A percentile compares a stretch with the other conserved stretches of the same genome.
These are phyloP conservation scores for Bacidia rubella DNA, from an alignment of 495 filamentous ascomycete species.

Conservation along the genomic window DNA sequence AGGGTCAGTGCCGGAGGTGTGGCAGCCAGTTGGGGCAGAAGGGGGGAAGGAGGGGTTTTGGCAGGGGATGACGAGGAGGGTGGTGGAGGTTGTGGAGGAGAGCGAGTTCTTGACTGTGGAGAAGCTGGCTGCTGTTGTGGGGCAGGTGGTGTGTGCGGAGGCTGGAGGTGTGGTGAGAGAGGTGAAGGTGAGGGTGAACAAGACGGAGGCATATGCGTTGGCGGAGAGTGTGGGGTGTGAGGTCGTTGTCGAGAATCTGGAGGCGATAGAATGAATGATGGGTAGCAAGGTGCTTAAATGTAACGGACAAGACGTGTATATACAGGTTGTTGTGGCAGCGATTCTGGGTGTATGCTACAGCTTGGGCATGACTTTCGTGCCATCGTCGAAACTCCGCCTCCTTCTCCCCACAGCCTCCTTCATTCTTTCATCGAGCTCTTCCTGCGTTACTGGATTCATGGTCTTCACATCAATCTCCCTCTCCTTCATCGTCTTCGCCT, in stretches of 20 bases:
- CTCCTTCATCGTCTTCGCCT: conserved; percentile 33
- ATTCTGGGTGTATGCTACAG: conserved; percentile 7
- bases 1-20: neutral
- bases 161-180: neutral
- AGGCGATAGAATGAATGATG: too few relatives aligned
- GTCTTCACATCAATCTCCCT: conserved; percentile 34
- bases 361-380: conserved; percentile 21
- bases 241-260: neutral
- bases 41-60: neutral
- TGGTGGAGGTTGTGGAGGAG: neutral
- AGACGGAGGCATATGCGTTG: neutral
- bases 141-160: neutral
- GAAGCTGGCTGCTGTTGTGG: neutral
- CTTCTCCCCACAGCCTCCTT: conserved; percentile 31
- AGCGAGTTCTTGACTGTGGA: neutral
- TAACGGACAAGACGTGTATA: too few relatives aligned
- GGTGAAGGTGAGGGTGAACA: neutral
- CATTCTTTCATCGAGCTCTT: conserved; percentile 40
- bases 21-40: neutral
- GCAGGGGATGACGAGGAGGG: neutral
- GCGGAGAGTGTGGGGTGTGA: neutral
- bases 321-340: too few relatives aligned
- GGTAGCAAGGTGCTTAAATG: too few relatives aligned
- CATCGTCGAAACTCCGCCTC: conserved; percentile 30
- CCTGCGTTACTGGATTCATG: conserved; percentile 35